Evolutionary conservation across 2,329 filamentous ascomycete genomes (phyloP), one percentile per base, ranked within the genome.

Genomic region (Lachnellula hyalina): DNA sequence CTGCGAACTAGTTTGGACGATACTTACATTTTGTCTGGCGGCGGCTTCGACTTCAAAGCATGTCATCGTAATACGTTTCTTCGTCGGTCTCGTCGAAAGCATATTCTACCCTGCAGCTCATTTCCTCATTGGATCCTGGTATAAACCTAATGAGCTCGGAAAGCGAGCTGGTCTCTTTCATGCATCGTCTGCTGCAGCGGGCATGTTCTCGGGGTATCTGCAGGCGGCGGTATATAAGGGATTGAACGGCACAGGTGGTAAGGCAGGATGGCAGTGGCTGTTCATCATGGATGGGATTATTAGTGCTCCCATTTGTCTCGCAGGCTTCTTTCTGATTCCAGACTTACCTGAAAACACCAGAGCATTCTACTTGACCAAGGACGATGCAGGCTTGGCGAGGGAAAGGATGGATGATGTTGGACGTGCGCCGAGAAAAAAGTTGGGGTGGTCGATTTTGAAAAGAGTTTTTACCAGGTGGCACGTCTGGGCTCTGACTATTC

Each of bases 201-300:
- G 71, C 5, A 75, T 76, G 72, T 74, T 74, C 51, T 71, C 71
- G 0, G 74, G 73, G 1, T 76, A 76, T 53, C 64, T 77, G 1
- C 73, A 75, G 61, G 71, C 74, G 0, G 74, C 68, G 2, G 65
- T 76, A 0, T 74, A 74, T 46, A 66, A 62, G 11, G 69, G 71
- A 4, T 68, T 76, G 59, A 67, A 76, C 28, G 72, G 73, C 0
- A 62, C 56, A 2, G 54, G 65, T 4, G 73, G 73, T 0, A 65
- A 74, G 4, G 59, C 68, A 1, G 75, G 72, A 0, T 77, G 74
- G 75, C 70, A 73, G 45, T 77, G 74, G 74, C 69, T 77, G 3
- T 77, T 78, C 55, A 69, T 77, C 40, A 73, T 76, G 60, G 74
- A 76, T 54, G 73, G 73, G 2, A 52, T 71, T 12, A 69, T 72